Base-by-base conservation (phyloP, 2,329 filamentous ascomycete genomes). In the Fusarium tricinctum region DNA sequence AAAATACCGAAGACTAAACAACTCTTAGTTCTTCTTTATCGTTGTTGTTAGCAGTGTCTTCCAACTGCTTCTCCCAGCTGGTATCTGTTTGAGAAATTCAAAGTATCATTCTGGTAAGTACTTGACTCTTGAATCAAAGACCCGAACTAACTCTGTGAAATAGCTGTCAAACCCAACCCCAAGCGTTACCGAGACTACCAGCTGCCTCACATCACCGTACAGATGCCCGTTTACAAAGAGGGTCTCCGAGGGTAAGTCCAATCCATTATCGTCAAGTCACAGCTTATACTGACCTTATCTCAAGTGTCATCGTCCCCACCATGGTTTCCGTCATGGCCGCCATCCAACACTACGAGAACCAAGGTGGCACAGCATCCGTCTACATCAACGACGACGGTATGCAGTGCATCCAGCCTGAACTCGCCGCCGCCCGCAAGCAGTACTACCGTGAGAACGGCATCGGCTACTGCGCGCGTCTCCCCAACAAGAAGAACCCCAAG, bases 361-460 rank as follows among this genome's bases (percentile, higher is more conserved):
- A 86, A 73, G 89, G 89, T n/a, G 89, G 89, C 9, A 86, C 88
- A 1, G 89, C 89, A 26, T 90, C 87, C 71, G 89, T 91, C 65
- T 90, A 90, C 71, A 78, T 91, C 74, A 91, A 91, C 67, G 89
- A 91, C 57, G 89, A 91, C 66, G 89, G 89, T 58, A 87, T 91
- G 84, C 88, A 90, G 74, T 77, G 89, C 33, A 80, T 91, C 17
- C 78, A 83, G 4, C 78, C 79, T 5, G 81, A 85, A 14, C 80
- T 86, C 15, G 81, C 82, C 6, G 77, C 81, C 32, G 81, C 80
- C 10, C 82, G 85, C 20, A 82, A 82, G 15, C 84, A 86, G 2
- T 88, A 86, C 68, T 88, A 88, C 69, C 81, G 84, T 12, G 85
- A 88, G 59, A 84, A 86, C 73, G 85, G 82, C 61, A 87, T 88